phyloP scores from a whole-genome alignment of 2,329 filamentous ascomycete genomes.

The Paracamarosporium sp. region DNA sequence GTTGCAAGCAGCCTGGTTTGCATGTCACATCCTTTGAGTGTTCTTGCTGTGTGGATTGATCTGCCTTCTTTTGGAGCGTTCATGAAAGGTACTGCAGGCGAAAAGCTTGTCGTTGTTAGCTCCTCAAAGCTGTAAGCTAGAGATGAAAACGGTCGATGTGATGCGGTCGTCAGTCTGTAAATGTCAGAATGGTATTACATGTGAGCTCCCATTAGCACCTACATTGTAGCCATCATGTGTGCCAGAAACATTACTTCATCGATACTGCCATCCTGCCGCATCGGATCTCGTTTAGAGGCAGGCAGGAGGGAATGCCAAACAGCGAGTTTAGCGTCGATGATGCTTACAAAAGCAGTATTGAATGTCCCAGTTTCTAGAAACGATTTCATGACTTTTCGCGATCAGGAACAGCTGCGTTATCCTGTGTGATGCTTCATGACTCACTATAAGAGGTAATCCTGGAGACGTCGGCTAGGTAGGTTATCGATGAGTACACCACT shows the following conservation, averaged over 20 bases:
- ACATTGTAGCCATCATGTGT: conserved; percentile 71
- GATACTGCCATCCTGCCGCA: conserved; percentile 70
- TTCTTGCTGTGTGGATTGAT: conserved; percentile 75
- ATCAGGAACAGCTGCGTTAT: not conserved
- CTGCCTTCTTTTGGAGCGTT: conserved; percentile 54
- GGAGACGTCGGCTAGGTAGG: conserved; percentile 79
- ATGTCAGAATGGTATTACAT: not conserved
- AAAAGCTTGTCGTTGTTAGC: conserved; percentile 61
- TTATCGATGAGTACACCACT: conserved; percentile 79
- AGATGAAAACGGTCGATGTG: conserved; percentile 52
- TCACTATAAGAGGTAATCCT: conserved; percentile 70
- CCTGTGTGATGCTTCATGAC: not conserved
- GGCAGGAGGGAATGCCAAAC: conserved; percentile 84
- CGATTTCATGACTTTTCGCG: conserved; percentile 57
- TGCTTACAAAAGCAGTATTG: conserved; percentile 64
- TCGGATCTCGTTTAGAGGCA: conserved; percentile 70
- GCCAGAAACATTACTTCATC: conserved; percentile 94
- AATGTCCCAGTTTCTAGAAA: conserved; percentile 28
- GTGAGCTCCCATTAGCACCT: conserved; percentile 14
- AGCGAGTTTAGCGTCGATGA: conserved; percentile 68
- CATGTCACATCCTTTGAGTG: conserved; percentile 76
- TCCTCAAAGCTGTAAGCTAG: conserved; percentile 38
- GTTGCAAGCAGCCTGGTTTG: conserved; percentile 78
- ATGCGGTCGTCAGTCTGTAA: conserved; percentile 31
- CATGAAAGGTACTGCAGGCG: conserved; percentile 57